Conservation (phyloP, 345 rosid genomes). For the Brassica nigra region DNA sequence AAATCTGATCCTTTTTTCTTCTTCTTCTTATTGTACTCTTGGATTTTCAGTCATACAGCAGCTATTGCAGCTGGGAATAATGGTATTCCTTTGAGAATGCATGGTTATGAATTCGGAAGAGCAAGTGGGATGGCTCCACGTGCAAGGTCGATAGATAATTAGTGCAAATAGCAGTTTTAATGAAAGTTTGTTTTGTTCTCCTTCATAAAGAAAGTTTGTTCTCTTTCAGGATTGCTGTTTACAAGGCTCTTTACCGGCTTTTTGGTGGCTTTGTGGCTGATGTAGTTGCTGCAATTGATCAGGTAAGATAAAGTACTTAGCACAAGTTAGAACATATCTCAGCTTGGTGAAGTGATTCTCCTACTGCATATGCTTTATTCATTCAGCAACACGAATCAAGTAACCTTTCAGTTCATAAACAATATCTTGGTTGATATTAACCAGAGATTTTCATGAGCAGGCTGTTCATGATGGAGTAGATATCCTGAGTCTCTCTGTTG, state of each 20-base stretch:
- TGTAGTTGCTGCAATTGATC: conserved; percentile 99
- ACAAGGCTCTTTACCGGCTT: conserved; percentile 96
- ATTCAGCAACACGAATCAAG: background rate
- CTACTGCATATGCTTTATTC: background rate
- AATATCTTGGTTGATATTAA: conserved; percentile 8
- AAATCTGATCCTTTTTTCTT: conserved; percentile 32
- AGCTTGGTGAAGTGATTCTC: background rate
- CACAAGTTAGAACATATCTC: background rate
- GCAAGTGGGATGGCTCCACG: conserved; percentile 99
- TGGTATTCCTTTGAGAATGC: conserved; percentile 87
- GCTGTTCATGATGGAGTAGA: conserved; percentile 99
- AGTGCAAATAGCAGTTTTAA: background rate
- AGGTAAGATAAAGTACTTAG: conserved; percentile 51
- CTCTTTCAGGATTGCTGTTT: conserved; percentile 79
- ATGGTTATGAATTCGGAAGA: conserved; percentile 96
- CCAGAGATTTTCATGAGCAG: conserved; percentile 46
- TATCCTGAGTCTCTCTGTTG: conserved; percentile 92
- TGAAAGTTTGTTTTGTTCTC: conserved; percentile 11
- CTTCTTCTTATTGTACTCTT: conserved; percentile 1
- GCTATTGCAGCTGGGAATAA: conserved; percentile 99
- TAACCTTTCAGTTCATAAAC: background rate
- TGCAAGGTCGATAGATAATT: conserved; percentile 66
- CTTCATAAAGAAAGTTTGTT: conserved; percentile 9
- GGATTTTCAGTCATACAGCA: conserved; percentile 82
- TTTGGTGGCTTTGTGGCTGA: conserved; percentile 98